Percentiles rank a stretch among this genome's conserved stretches.
These are phyloP conservation scores for Pseudocercospora cruenta DNA, from an alignment of 2,329 filamentous ascomycete genomes.

Conservation along the genomic window DNA sequence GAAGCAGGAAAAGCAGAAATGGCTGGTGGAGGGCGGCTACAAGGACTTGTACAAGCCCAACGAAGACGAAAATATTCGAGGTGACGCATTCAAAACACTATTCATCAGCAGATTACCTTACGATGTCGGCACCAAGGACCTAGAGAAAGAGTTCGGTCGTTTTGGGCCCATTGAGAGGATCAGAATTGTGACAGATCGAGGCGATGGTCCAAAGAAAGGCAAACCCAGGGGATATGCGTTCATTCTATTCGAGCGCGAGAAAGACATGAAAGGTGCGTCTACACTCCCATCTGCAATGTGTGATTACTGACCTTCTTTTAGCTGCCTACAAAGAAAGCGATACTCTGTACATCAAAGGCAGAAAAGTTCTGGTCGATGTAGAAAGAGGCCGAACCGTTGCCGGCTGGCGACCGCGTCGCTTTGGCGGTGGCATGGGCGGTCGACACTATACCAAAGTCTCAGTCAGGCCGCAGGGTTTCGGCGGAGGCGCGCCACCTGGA, in stretches of 20 bases:
- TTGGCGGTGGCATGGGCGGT: constrained; percentile 89
- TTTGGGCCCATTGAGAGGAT: constrained; percentile 94
- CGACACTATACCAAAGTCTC: constrained; percentile 87
- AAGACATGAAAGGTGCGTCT: constrained; percentile 93
- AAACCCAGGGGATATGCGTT: constrained; percentile 79
- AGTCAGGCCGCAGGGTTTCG: constrained; percentile 63
- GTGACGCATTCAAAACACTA: constrained; percentile 92
- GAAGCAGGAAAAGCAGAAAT: constrained; percentile 70
- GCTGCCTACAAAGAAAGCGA: constrained; percentile 89
- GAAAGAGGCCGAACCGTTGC: constrained; percentile 93
- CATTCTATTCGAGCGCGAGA: constrained; percentile 93
- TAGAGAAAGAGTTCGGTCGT: constrained; percentile 90
- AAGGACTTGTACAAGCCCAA: constrained; percentile 73
- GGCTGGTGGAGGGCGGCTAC: constrained; percentile 65
- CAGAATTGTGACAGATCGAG: constrained; percentile 72
- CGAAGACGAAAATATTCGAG: constrained; percentile 85
- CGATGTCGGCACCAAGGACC: constrained; percentile 84
- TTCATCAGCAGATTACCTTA: constrained; percentile 91
- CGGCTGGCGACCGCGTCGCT: constrained; percentile 88
- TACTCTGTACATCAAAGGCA: constrained; percentile 63
- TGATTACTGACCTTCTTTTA: constrained; percentile 56
- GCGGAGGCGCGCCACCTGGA: constrained; percentile 56
- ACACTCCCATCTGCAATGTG: not conserved
- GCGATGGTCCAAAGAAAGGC: constrained; percentile 65
- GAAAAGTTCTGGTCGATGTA: constrained; percentile 90